Percentiles rank a stretch among this genome's conserved stretches.
These are phyloP conservation scores for Ceratocystis alfenasii DNA, from an alignment of 2,329 filamentous ascomycete genomes.

Conservation along the genomic window DNA sequence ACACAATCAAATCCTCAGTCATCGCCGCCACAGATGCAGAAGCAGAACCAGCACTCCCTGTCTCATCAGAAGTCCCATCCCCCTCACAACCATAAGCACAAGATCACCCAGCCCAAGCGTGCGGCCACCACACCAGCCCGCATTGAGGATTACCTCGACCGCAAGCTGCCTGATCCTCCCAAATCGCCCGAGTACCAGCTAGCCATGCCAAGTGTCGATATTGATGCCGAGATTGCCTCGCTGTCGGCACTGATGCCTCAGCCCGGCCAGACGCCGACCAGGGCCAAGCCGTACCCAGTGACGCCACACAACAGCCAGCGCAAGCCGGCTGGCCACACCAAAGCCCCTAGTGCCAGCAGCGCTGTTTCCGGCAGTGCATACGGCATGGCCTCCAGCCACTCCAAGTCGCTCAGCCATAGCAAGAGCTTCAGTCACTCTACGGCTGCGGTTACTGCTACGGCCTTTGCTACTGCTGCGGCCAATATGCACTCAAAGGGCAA, in stretches of 20 bases:
- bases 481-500: conserved; percentile 1
- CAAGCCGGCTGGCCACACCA: background rate
- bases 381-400: background rate
- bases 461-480: conserved; percentile 1
- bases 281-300: background rate
- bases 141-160: conserved; percentile 13
- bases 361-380: too few species aligned
- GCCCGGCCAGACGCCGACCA: conserved; percentile 1
- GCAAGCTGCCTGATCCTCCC: conserved; percentile 15
- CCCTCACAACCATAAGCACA: background rate
- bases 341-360: background rate
- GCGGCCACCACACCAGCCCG: conserved; percentile 5
- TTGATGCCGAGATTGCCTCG: conserved; percentile 13
- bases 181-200: conserved; percentile 13
- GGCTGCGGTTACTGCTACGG: background rate
- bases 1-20: background rate
- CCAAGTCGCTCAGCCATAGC: conserved; percentile 2
- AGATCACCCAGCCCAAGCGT: background rate
- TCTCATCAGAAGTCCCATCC: background rate
- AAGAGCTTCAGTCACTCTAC: conserved; percentile 8
- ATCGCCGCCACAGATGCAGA: background rate
- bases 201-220: conserved; percentile 1
- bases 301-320: background rate
- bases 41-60: background rate
- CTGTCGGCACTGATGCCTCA: conserved; percentile 4